Evolutionary conservation across 2,329 filamentous ascomycete genomes (phyloP).

Genomic region (Ramichloridium luteum): DNA sequence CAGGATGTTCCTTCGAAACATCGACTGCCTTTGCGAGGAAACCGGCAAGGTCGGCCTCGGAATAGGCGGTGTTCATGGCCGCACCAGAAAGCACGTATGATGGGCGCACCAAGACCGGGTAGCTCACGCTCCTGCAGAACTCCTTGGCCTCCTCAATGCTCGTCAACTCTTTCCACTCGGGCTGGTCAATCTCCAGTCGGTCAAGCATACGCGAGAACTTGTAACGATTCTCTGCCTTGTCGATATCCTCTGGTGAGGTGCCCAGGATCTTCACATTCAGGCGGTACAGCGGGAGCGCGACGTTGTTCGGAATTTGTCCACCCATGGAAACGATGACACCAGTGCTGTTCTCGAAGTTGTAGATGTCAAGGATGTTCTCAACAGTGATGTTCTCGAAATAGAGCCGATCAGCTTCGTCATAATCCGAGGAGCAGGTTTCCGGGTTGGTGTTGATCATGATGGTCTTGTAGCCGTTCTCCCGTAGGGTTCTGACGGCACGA

Average conservation of each 20-base stretch:
- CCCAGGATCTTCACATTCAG: constrained; percentile 86
- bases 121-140: constrained; percentile 81
- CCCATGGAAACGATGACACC: constrained; percentile 93
- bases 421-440: constrained; percentile 67
- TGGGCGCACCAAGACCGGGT: constrained; percentile 87
- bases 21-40: constrained; percentile 86
- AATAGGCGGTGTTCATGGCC: constrained; percentile 99
- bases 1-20: constrained; percentile 88
- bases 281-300: constrained; percentile 77
- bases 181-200: constrained; percentile 86
- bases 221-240: constrained; percentile 92
- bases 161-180: constrained; percentile 93
- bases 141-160: constrained; percentile 79
- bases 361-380: constrained; percentile 86
- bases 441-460: constrained; percentile 88
- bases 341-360: constrained; percentile 68
- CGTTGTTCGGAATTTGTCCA: constrained; percentile 96
- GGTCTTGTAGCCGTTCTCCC: constrained; percentile 76
- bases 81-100: constrained; percentile 95
- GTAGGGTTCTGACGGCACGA: constrained; percentile 78
- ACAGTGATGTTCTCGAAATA: constrained; percentile 95
- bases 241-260: constrained; percentile 98
- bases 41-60: constrained; percentile 75
- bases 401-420: constrained; percentile 83
- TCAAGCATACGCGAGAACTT: constrained; percentile 99